phyloP scores from a whole-genome alignment of 306 rosid species.

The Chamaecrista fasciculata region DNA sequence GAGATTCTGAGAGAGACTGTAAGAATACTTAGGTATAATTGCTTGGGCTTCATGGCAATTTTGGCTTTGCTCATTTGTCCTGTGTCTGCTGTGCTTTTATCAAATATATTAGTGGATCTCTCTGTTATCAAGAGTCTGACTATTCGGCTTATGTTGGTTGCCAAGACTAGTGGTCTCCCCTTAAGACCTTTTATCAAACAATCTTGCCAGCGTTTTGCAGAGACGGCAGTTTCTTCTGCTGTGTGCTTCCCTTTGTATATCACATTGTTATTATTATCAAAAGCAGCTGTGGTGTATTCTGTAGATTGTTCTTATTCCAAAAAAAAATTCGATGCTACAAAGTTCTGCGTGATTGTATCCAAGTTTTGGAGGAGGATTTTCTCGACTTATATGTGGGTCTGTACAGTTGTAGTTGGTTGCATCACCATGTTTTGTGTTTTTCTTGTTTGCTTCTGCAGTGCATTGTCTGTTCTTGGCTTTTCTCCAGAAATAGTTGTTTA shows the following conservation, averaged over 20 bases:
- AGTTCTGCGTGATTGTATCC: constrained; percentile 52
- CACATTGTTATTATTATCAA: constrained; percentile 64
- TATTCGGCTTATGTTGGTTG: constrained; percentile 67
- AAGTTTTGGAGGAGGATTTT: constrained; percentile 79
- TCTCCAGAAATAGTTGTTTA: constrained; percentile 48
- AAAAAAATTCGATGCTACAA: constrained; percentile 54
- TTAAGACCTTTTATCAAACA: constrained; percentile 75
- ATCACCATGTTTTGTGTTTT: constrained; percentile 64
- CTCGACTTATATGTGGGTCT: constrained; percentile 64
- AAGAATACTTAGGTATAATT: constrained; percentile 78
- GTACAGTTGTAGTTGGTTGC: constrained; percentile 64
- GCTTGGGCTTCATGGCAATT: constrained; percentile 65
- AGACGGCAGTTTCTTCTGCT: constrained; percentile 55
- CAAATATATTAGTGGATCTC: constrained; percentile 66
- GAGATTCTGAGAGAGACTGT: constrained; percentile 87
- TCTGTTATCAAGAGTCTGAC: constrained; percentile 62
- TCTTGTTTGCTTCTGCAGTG: constrained; percentile 69
- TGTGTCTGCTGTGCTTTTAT: constrained; percentile 67
- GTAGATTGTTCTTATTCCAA: constrained; percentile 84
- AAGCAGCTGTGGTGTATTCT: constrained; percentile 75
- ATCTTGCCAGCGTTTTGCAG: constrained; percentile 71
- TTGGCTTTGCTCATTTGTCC: constrained; percentile 74
- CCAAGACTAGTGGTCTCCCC: constrained; percentile 84
- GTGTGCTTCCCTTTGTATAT: constrained; percentile 70
- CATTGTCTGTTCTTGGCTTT: constrained; percentile 58